Evolutionary conservation across 352 stramenopile species (phyloP).

Genomic region (Globisporangium parvum): DNA sequence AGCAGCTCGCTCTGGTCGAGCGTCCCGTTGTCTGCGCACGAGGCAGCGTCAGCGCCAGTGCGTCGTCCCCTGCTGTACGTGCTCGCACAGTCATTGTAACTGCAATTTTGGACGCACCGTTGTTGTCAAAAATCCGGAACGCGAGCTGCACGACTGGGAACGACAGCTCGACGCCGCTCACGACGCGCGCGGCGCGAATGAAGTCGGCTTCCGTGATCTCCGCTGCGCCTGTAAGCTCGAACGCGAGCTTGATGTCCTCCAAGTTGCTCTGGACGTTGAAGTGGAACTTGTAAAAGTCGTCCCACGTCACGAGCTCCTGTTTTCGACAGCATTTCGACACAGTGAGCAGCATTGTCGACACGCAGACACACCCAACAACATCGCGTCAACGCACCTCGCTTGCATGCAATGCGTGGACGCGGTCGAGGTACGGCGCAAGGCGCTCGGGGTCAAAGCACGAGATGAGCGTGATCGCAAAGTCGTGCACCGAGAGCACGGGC

Average conservation of each 20-base stretch:
- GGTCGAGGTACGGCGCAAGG: conserved; percentile 47
- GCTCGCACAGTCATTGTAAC: too few relatives aligned
- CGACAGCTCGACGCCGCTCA: conserved; percentile 58
- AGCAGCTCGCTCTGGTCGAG: conserved; percentile 63
- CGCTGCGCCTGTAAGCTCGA: conserved; percentile 51
- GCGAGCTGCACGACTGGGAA: conserved; percentile 65
- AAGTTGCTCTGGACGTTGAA: conserved; percentile 67
- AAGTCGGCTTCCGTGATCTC: conserved; percentile 78
- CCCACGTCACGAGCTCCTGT: conserved; percentile 57
- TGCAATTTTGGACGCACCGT: conserved; percentile 24
- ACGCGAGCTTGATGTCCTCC: conserved; percentile 64
- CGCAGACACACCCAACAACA: neutral
- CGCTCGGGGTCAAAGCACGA: conserved; percentile 70
- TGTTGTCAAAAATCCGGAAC: conserved; percentile 69
- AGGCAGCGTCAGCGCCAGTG: neutral
- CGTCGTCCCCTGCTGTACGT: too few relatives aligned
- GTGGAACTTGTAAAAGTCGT: conserved; percentile 72
- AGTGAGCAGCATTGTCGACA: neutral
- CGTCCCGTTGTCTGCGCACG: conserved; percentile 41
- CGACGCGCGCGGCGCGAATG: conserved; percentile 54
- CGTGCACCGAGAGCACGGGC: conserved; percentile 57
- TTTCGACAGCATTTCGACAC: neutral
- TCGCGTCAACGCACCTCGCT: conserved; percentile 33
- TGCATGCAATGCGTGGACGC: conserved; percentile 46
- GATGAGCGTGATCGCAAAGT: conserved; percentile 73